These are phyloP conservation scores for Penicillium sp. DNA, from an alignment of 2,329 filamentous ascomycete genomes.

Conservation along the genomic window DNA sequence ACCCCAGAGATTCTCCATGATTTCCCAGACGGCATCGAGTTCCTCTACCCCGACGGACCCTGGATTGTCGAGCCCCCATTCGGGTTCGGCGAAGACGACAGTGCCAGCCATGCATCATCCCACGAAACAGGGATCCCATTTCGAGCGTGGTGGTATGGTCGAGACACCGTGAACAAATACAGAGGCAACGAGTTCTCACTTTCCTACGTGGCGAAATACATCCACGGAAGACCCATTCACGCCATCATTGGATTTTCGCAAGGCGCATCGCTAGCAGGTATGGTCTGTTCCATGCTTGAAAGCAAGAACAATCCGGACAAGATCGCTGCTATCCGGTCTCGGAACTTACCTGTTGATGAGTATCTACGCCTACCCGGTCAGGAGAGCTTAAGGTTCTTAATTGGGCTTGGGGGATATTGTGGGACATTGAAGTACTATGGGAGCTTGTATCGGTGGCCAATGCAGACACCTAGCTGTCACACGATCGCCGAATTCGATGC, in stretches of 20 bases:
- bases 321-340: constrained; percentile 5
- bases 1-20: constrained; percentile 3
- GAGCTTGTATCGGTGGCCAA: background rate
- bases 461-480: background rate
- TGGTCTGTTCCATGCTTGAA: constrained; percentile 9
- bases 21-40: constrained; percentile 7
- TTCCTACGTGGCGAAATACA: constrained; percentile 1
- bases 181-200: constrained; percentile 8
- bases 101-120: no score
- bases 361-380: background rate
- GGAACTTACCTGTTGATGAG: background rate
- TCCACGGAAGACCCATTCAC: constrained; percentile 8
- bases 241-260: constrained; percentile 11
- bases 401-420: background rate
- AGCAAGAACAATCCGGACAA: constrained; percentile 2
- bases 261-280: constrained; percentile 3
- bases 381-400: background rate
- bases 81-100: background rate
- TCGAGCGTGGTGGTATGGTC: constrained; percentile 11
- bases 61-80: constrained; percentile 1
- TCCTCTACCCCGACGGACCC: constrained; percentile 1
- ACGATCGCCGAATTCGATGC: background rate
- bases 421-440: background rate
- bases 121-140: no score
- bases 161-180: constrained; percentile 7